Evolutionary conservation across 441 rosid genomes (phyloP).

Genomic region (Aquilaria agallochum): DNA sequence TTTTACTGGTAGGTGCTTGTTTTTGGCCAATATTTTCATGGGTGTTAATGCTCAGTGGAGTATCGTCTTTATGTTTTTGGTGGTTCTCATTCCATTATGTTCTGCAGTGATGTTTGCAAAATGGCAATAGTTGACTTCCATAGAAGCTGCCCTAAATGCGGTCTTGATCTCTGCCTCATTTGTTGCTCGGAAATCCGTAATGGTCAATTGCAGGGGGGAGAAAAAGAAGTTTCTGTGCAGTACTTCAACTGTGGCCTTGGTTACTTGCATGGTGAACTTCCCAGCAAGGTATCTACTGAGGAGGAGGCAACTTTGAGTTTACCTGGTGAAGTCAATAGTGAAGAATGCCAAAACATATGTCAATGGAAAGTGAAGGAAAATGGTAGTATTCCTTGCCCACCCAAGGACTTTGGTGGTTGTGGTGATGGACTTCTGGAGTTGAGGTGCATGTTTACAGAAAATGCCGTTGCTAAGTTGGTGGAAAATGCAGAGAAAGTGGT

Average conservation of each 20-base stretch:
- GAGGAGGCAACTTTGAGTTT: neutral
- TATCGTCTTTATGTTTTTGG: conserved; percentile 2
- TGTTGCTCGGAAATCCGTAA: conserved; percentile 84
- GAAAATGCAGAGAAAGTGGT: conserved; percentile 42
- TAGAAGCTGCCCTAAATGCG: conserved; percentile 70
- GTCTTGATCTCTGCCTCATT: conserved; percentile 63
- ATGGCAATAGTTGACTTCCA: conserved; percentile 77
- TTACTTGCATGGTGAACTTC: conserved; percentile 56
- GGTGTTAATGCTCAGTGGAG: neutral
- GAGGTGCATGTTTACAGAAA: conserved; percentile 37
- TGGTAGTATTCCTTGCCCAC: conserved; percentile 54
- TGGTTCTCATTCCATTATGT: conserved; percentile 3
- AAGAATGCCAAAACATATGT: conserved; percentile 16
- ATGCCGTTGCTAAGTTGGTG: conserved; percentile 46
- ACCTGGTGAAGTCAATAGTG: conserved; percentile 4
- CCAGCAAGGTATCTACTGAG: neutral
- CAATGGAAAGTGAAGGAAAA: conserved; percentile 60
- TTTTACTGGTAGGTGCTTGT: conserved; percentile 37
- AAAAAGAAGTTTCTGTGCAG: conserved; percentile 30
- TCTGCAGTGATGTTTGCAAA: conserved; percentile 63
- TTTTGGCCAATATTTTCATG: neutral
- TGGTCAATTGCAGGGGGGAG: conserved; percentile 46
- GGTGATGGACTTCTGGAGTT: conserved; percentile 44
- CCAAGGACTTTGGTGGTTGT: conserved; percentile 36
- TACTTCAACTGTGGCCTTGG: conserved; percentile 25